Base-by-base conservation (phyloP, 768 basidiomycete species). In the Roridomyces roridus region DNA sequence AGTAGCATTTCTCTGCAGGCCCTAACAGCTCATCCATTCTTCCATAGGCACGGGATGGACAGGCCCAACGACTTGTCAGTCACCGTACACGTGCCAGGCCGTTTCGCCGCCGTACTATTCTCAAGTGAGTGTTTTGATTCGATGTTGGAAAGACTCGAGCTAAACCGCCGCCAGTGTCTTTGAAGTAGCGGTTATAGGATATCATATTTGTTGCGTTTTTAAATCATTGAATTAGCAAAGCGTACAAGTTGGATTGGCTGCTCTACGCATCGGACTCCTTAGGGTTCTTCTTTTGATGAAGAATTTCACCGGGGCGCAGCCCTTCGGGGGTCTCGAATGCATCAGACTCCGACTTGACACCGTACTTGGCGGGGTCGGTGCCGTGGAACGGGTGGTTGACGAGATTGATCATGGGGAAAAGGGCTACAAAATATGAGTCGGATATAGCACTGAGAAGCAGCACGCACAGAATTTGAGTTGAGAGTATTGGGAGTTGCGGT, bases 381-480 rank as follows among this genome's bases (percentile, higher is more conserved):
- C 94, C 94, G 68, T 96, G 95, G 69, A 85, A 75, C 39, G 86
- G 87, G 72, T 97, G 95, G 72, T 96, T 90, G 65, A 96, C 95
- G 45, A 98, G 78, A 78, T 98, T 98, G 76, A 98, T 85, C 95
- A 94, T 96, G 67, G 37, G 57, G 46, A 37, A 64, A 37, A 63
- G 57, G 6, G 61, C 61, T 63, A 37, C 4, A 4, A 7, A 6
- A 18, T 11, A 15, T 43, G 26, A 28, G 17, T 0, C n/a, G 21
- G 6, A 21, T 24, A 11, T 21, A 15, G 31, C 48, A 36, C 54
- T 12, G 45, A 45, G 46, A 7, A 17, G 31, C 41, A 54, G n/a
- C 40, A 80, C 87, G 71, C 70, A 91, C 91, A 82, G 70, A 97
- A 91, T 74, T 96, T 96, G 64, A 97, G 84, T 72, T 96, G 94